Base-by-base conservation (phyloP, 371 early-diverging fungal genomes). In the Encephalitozoon intestinalis region DNA sequence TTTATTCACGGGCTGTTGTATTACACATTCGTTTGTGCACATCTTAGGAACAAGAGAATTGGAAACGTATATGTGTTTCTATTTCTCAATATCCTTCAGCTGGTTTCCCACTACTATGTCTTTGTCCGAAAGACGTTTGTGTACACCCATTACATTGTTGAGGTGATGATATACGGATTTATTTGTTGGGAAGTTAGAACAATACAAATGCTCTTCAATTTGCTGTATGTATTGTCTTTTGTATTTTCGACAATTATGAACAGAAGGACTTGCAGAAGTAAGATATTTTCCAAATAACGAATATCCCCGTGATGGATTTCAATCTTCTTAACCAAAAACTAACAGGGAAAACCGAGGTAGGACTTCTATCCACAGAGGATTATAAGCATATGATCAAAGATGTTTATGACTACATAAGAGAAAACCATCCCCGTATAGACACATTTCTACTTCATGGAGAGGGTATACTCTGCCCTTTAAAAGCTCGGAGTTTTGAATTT, bases 1-100 rank as follows among this genome's bases (percentile, higher is more conserved):
- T 41, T 77, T n/a, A 7, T 70, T 4, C 77, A 77, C 58, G 77
- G 77, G 1, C 12, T 64, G 15, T 30, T 64, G 1, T 77, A 68
- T 28, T 77, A 77, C 39, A 37, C 50, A 7, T 44, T 65, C 12
- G 3, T 77, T 25, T 34, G 53, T 8, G 15, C 63, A 30, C 67
- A 72, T 31, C 31, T 77, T 4, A 58, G 30, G 2, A 40, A 63
- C 18, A 49, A 44, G n/a, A 15, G 39, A 11, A 49, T 54, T 44
- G 15, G 21, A 1, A 49, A 63, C 58, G 21, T 18, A 40, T 11
- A n/a, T 28, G 12, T 64, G 23, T 72, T 63, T 65, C 0, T 77
- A 25, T 15, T 51, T 31, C 41, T 77, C 15, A 77, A 71, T 46
- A 9, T 64, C 18, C 25, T 64, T 18, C 77, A 77, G 15, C 23